These are phyloP conservation scores for Rhododendron molle DNA, from an alignment of 148 eudicot species.

Conservation along the genomic window DNA sequence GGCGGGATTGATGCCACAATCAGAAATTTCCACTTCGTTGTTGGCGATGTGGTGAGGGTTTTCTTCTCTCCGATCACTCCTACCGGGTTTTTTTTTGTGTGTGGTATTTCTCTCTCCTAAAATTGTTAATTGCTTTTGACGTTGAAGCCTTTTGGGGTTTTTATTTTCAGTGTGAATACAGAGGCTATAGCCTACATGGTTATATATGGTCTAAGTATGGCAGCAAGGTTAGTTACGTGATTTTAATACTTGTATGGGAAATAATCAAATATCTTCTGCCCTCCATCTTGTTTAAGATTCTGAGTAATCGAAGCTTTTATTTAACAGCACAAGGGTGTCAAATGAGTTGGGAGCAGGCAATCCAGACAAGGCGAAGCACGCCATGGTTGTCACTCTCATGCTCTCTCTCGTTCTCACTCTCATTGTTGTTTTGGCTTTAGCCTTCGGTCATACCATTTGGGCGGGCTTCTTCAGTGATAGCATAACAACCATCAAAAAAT, in stretches of 20 bases:
- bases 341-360: constrained; percentile 84
- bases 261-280: background rate
- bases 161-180: constrained; percentile 60
- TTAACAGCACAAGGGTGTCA: constrained; percentile 76
- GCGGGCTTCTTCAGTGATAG: constrained; percentile 59
- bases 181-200: constrained; percentile 72
- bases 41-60: constrained; percentile 27
- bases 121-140: too few relatives aligned
- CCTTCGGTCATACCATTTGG: constrained; percentile 63
- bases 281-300: background rate
- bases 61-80: too few relatives aligned
- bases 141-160: background rate
- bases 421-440: constrained; percentile 40
- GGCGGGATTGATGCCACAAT: constrained; percentile 76
- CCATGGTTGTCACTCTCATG: constrained; percentile 62
- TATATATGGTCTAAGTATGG: constrained; percentile 71
- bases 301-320: background rate
- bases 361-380: constrained; percentile 50
- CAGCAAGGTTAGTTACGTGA: constrained; percentile 53
- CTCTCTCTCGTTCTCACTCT: constrained; percentile 49
- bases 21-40: constrained; percentile 63
- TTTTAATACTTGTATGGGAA: background rate
- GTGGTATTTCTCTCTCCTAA: too few relatives aligned
- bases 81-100: too few relatives aligned
- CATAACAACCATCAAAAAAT: constrained; percentile 34